phyloP scores from a whole-genome alignment of 768 basidiomycete genomes.

The Lentinus tigrinus region DNA sequence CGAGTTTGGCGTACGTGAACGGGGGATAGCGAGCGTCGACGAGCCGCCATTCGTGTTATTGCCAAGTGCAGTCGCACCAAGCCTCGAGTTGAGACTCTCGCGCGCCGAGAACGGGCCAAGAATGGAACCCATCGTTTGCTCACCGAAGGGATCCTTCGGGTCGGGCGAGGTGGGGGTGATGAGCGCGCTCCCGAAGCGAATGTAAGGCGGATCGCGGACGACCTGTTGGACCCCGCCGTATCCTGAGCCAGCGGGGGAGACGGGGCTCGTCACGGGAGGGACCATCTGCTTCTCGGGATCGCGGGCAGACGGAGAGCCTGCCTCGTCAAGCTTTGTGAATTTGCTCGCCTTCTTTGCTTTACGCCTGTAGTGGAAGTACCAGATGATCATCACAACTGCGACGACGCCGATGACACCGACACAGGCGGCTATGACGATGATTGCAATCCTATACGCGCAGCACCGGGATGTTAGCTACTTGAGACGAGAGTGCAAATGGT shows the following conservation, averaged over 20 bases:
- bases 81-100: constrained; percentile 1
- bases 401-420: constrained; percentile 43
- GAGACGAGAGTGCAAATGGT: background rate
- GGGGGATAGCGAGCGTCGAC: constrained; percentile 1
- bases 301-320: background rate
- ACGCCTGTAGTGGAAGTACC: constrained; percentile 39
- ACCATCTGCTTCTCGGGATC: constrained; percentile 12
- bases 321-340: constrained; percentile 18
- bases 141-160: constrained; percentile 10
- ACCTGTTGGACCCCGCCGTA: background rate
- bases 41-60: background rate
- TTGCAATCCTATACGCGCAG: constrained; percentile 33
- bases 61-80: constrained; percentile 13
- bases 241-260: constrained; percentile 4
- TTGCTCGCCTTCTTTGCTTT: constrained; percentile 26
- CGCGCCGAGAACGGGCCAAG: constrained; percentile 16
- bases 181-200: constrained; percentile 11
- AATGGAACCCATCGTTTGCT: constrained; percentile 6
- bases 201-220: constrained; percentile 17
- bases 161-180: constrained; percentile 13
- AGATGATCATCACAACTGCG: constrained; percentile 42
- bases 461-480: background rate
- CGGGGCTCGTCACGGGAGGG: background rate
- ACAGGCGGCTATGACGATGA: constrained; percentile 42
- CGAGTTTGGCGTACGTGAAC: background rate